Conservation (phyloP, 495 filamentous ascomycete species). For the Penicillium longicatenatum region DNA sequence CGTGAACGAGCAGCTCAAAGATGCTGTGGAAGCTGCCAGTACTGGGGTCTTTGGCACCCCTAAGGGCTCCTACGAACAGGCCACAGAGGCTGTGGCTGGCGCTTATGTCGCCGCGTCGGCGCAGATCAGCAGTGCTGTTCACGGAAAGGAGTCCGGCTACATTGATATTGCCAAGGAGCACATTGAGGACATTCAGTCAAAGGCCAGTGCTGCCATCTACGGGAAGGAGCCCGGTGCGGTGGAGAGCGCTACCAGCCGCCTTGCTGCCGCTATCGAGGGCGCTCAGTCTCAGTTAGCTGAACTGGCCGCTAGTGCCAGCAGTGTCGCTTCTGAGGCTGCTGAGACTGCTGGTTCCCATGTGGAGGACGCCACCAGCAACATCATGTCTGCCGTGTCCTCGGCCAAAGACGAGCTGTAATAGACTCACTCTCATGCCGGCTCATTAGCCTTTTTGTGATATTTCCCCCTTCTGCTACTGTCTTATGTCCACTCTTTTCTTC, state of each 20-base stretch:
- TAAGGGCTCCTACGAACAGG: conserved; percentile 57
- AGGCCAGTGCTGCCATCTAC: conserved; percentile 59
- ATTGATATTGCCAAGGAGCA: conserved; percentile 49
- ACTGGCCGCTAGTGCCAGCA: conserved; percentile 41
- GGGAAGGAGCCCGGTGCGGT: conserved; percentile 53
- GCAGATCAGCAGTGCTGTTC: conserved; percentile 55
- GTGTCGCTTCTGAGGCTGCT: conserved; percentile 39
- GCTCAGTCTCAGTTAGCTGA: conserved; percentile 50
- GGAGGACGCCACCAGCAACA: conserved; percentile 41
- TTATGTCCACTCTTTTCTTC: conserved; percentile 5
- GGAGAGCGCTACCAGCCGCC: conserved; percentile 53
- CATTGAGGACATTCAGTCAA: conserved; percentile 52
- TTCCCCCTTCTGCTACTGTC: conserved; percentile 10
- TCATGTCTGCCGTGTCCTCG: conserved; percentile 28
- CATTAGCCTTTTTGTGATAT: conserved; percentile 15
- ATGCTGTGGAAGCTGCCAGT: conserved; percentile 62
- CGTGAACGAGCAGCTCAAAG: conserved; percentile 57
- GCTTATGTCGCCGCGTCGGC: conserved; percentile 51
- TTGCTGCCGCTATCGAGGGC: conserved; percentile 49
- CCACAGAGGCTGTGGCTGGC: conserved; percentile 50
- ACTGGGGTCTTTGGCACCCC: conserved; percentile 60
- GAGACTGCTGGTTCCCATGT: conserved; percentile 47
- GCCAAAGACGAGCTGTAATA: conserved; percentile 61
- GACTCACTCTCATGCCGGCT: not conserved
- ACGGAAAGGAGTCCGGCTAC: conserved; percentile 54